phyloP scores from a whole-genome alignment of 2,329 filamentous ascomycete genomes.

The Rhynchosporium graminicola region DNA sequence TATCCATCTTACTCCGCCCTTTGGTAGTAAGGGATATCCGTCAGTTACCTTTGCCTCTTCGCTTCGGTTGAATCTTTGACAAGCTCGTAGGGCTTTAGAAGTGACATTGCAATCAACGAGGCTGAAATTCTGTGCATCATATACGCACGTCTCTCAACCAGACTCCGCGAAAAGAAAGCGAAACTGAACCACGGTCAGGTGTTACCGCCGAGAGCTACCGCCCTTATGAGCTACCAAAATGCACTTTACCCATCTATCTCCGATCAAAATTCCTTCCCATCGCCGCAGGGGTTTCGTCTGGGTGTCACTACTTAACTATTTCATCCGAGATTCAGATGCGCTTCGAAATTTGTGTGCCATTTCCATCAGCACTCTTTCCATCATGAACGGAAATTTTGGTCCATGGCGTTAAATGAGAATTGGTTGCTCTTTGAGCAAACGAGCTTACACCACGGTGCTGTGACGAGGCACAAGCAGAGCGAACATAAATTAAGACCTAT shows the following conservation, averaged over 20 bases:
- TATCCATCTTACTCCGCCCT: conserved; percentile 13
- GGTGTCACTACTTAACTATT: neutral
- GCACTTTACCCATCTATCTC: conserved; percentile 17
- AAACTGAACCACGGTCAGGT: neutral
- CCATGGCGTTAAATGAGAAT: neutral
- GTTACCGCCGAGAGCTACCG: neutral
- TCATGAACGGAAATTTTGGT: conserved; percentile 15
- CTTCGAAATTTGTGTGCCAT: conserved; percentile 4
- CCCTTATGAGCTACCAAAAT: conserved; percentile 17
- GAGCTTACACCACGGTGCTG: conserved; percentile 3
- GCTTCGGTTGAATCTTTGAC: conserved; percentile 2
- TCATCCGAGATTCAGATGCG: conserved; percentile 16
- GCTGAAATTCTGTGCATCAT: neutral
- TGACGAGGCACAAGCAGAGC: neutral
- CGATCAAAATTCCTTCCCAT: conserved; percentile 2
- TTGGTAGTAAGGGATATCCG: neutral
- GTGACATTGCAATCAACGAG: neutral
- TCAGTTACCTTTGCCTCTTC: conserved; percentile 8
- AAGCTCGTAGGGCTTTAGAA: neutral
- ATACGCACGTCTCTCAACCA: neutral
- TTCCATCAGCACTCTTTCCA: conserved; percentile 8
- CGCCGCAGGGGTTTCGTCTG: neutral
- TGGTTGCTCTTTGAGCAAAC: neutral
- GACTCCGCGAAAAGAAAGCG: conserved; percentile 10
- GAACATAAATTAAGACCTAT: conserved; percentile 14